phyloP scores from a whole-genome alignment of 1,284 basidiomycete genomes.

The Calocybe gambosa region DNA sequence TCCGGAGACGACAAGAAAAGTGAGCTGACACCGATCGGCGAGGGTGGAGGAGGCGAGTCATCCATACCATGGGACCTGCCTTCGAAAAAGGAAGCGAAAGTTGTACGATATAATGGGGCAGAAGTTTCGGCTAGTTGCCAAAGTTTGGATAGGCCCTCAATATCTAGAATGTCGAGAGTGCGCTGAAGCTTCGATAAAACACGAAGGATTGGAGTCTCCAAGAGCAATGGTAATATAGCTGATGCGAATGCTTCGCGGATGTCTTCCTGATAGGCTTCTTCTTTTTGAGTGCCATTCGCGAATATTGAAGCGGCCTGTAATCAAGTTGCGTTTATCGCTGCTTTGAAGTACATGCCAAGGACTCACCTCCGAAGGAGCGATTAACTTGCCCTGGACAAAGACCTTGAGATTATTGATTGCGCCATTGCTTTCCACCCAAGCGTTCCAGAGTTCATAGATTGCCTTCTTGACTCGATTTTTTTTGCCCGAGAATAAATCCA shows the following conservation, averaged over 20 bases:
- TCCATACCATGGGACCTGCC: constrained; percentile 9
- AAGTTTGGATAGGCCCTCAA: constrained; percentile 66
- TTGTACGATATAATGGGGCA: constrained; percentile 19
- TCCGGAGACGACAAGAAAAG: constrained; percentile 28
- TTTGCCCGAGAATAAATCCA: constrained; percentile 80
- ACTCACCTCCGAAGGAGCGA: constrained; percentile 59
- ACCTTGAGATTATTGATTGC: constrained; percentile 76
- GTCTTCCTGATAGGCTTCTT: constrained; percentile 15
- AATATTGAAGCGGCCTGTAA: constrained; percentile 25
- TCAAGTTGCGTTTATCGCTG: constrained; percentile 2
- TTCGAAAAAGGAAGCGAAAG: constrained; percentile 19
- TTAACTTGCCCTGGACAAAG: constrained; percentile 59
- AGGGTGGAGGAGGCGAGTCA: constrained; percentile 14
- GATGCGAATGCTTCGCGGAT: constrained; percentile 38
- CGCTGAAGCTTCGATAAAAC: constrained; percentile 64
- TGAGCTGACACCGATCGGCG: constrained; percentile 26
- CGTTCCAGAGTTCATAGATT: constrained; percentile 64
- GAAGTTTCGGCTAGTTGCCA: constrained; percentile 30
- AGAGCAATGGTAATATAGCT: constrained; percentile 46
- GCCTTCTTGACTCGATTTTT: constrained; percentile 53
- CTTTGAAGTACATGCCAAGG: background rate
- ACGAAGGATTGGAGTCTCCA: constrained; percentile 49
- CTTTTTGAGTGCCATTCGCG: constrained; percentile 12
- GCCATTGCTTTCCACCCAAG: constrained; percentile 61
- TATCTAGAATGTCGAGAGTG: constrained; percentile 76